Percentiles rank a stretch among this genome's conserved stretches.
phyloP scores from a whole-genome alignment of 495 filamentous ascomycete genomes.

The Annulohypoxylon stygium region DNA sequence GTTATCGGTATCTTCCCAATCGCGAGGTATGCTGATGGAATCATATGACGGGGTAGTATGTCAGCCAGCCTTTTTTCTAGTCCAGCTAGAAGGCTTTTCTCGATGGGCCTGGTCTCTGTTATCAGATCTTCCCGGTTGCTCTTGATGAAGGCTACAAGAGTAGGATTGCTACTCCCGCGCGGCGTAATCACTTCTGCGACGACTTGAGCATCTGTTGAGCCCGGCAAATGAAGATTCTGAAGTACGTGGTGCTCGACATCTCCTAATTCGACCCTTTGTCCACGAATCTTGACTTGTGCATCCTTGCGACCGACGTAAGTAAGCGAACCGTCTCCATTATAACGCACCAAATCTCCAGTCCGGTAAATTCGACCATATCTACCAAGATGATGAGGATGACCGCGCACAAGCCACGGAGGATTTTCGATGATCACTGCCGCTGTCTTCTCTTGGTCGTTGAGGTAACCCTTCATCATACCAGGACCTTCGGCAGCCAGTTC shows the following conservation, averaged over 20 bases:
- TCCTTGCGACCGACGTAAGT: slow-evolving; percentile 4
- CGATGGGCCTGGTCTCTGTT: background rate
- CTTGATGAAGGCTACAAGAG: background rate
- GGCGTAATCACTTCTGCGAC: background rate
- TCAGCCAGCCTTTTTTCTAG: background rate
- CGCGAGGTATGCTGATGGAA: background rate
- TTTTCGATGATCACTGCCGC: background rate
- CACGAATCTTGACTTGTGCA: slow-evolving; percentile 2
- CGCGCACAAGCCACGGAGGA: background rate
- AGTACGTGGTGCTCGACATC: background rate
- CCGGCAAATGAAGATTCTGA: background rate
- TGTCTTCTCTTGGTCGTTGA: slow-evolving; percentile 14
- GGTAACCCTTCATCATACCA: slow-evolving; percentile 4
- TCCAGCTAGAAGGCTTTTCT: background rate
- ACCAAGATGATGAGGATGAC: background rate
- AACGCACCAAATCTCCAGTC: slow-evolving; percentile 3
- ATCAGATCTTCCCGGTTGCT: background rate
- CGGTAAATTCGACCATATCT: background rate
- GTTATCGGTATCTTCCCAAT: background rate
- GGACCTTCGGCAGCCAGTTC: slow-evolving; percentile 2
- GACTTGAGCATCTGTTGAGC: background rate
- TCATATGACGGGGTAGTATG: background rate
- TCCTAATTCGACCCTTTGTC: background rate
- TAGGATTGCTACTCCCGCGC: background rate
- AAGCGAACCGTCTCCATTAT: background rate